These are phyloP conservation scores for Yamadazyma aaseri DNA, from an alignment of 1,139 yeast genomes.

Conservation along the genomic window DNA sequence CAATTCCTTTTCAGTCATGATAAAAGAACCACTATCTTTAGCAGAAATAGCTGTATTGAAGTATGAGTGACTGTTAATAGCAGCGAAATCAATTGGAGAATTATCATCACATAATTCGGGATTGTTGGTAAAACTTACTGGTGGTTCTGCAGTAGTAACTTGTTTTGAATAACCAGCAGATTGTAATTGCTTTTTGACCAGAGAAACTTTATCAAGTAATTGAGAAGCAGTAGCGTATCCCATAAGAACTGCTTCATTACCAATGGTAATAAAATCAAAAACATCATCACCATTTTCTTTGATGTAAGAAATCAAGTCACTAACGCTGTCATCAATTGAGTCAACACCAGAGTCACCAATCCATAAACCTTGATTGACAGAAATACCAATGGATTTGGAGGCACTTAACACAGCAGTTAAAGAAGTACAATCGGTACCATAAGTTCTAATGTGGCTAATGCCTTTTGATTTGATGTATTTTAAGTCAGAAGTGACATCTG, in stretches of 20 bases:
- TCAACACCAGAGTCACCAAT: conserved; percentile 60
- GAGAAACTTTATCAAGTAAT: conserved; percentile 58
- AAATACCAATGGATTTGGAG: conserved; percentile 59
- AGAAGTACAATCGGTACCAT: conserved; percentile 84
- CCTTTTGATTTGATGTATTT: conserved; percentile 57
- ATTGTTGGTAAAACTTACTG: conserved; percentile 61
- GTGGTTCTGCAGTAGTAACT: conserved; percentile 86
- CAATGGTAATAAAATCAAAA: conserved; percentile 73
- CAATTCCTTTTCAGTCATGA: conserved; percentile 56
- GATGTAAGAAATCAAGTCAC: conserved; percentile 52
- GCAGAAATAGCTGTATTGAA: conserved; percentile 67
- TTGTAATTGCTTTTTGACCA: conserved; percentile 56
- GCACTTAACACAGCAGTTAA: conserved; percentile 64
- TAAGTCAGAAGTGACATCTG: conserved; percentile 59
- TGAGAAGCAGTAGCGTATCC: conserved; percentile 58
- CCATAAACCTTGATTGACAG: conserved; percentile 87
- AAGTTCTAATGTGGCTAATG: conserved; percentile 64
- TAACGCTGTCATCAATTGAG: conserved; percentile 62
- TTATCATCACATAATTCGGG: conserved; percentile 63
- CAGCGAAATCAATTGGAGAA: conserved; percentile 73
- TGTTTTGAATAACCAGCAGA: conserved; percentile 76
- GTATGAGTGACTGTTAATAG: conserved; percentile 85
- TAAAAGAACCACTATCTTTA: conserved; percentile 68
- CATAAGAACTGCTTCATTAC: conserved; percentile 79
- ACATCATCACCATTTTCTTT: conserved; percentile 61